phyloP scores from a whole-genome alignment of 208 protist genomes.

The Naegleria lovaniensis region DNA sequence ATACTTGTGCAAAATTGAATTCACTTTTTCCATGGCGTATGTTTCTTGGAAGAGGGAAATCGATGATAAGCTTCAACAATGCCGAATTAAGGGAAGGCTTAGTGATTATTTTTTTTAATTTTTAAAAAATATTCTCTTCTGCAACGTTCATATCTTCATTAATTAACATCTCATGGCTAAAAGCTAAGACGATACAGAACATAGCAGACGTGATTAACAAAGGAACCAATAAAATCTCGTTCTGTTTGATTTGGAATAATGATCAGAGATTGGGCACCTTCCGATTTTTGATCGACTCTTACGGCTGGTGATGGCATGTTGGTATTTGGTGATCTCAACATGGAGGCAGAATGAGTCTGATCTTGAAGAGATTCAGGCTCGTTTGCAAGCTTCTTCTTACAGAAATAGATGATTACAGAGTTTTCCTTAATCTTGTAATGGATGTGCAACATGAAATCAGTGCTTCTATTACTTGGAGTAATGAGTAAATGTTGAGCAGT shows the following conservation, averaged over 20 bases:
- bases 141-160: too few relatives aligned
- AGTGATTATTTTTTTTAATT: too few relatives aligned
- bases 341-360: not conserved
- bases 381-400: not conserved
- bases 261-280: too few relatives aligned
- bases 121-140: too few relatives aligned
- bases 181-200: not conserved
- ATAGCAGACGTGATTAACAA: conserved; percentile 15
- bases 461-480: not conserved
- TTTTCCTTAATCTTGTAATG: not conserved
- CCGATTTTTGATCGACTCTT: not conserved
- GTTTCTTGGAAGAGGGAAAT: not conserved
- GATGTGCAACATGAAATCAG: not conserved
- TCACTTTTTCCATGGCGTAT: conserved; percentile 1
- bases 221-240: not conserved
- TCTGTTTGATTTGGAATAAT: not conserved
- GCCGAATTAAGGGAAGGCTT: too few relatives aligned
- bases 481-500: not conserved
- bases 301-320: not conserved
- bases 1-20: not conserved
- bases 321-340: too few relatives aligned
- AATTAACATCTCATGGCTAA: not conserved
- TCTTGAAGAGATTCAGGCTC: not conserved
- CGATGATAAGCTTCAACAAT: too few relatives aligned
- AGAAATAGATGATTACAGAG: not conserved